phyloP scores from a whole-genome alignment of 441 rosid genomes.

The Theobroma grandiflorum region DNA sequence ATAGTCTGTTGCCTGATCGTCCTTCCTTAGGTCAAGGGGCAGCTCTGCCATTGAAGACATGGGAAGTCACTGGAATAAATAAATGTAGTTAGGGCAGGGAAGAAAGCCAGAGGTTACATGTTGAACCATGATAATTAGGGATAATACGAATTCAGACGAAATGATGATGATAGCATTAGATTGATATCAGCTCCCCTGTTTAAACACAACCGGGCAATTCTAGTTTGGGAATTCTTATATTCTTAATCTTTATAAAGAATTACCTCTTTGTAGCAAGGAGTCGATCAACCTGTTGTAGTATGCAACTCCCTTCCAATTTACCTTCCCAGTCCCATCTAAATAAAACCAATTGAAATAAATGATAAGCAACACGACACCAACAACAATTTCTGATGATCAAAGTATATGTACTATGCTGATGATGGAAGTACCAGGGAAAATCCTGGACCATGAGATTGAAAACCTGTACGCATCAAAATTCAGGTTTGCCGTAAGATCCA shows the following conservation, averaged over 20 bases:
- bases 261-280: conserved; percentile 76
- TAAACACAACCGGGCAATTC: not conserved
- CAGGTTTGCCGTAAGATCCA: conserved; percentile 69
- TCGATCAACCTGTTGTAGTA: conserved; percentile 87
- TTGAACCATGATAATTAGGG: no score
- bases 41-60: no score
- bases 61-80: no score
- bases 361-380: not conserved
- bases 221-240: not conserved
- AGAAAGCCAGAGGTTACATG: no score
- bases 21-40: no score
- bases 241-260: not conserved
- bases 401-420: not conserved
- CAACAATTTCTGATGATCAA: not conserved
- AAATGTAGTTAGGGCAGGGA: no score
- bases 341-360: not conserved
- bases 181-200: not conserved
- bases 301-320: conserved; percentile 90
- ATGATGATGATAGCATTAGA: not conserved
- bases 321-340: conserved; percentile 83
- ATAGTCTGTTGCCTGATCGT: no score
- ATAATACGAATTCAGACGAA: no score
- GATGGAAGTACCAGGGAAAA: conserved; percentile 73
- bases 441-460: conserved; percentile 97
- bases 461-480: conserved; percentile 94